Conservation (phyloP, 2,329 filamentous ascomycete genomes). For the Colletotrichum neosansevieriae region DNA sequence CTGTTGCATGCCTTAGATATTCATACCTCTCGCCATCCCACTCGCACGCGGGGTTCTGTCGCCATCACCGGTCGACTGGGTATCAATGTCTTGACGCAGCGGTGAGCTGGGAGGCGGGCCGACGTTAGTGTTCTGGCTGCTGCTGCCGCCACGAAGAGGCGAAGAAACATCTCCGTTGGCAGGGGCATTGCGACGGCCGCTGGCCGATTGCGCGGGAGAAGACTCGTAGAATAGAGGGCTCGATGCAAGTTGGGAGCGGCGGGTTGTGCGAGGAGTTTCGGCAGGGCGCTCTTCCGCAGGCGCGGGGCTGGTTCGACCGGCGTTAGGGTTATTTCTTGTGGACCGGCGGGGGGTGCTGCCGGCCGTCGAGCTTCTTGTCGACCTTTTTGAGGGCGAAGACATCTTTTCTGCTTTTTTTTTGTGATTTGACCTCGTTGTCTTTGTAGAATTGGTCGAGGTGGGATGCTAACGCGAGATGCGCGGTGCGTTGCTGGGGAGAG, state of each 20-base stretch:
- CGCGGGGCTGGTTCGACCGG: constrained; percentile 61
- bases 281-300: constrained; percentile 39
- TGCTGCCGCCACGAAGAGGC: constrained; percentile 68
- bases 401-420: constrained; percentile 45
- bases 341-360: constrained; percentile 52
- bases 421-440: constrained; percentile 12
- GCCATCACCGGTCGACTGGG: constrained; percentile 63
- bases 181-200: constrained; percentile 46
- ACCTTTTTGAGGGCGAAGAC: constrained; percentile 60
- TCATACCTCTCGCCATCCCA: constrained; percentile 71
- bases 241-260: constrained; percentile 70
- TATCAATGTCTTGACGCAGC: constrained; percentile 69
- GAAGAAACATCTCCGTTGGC: constrained; percentile 60
- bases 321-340: constrained; percentile 42
- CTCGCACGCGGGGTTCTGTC: constrained; percentile 80
- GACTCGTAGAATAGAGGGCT: constrained; percentile 85
- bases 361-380: constrained; percentile 65
- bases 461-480: constrained; percentile 40
- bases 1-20: constrained; percentile 12
- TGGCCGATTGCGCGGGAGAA: constrained; percentile 50
- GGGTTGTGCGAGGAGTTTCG: constrained; percentile 60
- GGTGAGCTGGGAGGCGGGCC: constrained; percentile 67
- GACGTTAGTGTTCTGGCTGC: constrained; percentile 64
- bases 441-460: constrained; percentile 23
- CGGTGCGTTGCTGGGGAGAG: constrained; percentile 37